Base-by-base conservation (phyloP, 2,329 filamentous ascomycete species). In the Penicillium frequentans region DNA sequence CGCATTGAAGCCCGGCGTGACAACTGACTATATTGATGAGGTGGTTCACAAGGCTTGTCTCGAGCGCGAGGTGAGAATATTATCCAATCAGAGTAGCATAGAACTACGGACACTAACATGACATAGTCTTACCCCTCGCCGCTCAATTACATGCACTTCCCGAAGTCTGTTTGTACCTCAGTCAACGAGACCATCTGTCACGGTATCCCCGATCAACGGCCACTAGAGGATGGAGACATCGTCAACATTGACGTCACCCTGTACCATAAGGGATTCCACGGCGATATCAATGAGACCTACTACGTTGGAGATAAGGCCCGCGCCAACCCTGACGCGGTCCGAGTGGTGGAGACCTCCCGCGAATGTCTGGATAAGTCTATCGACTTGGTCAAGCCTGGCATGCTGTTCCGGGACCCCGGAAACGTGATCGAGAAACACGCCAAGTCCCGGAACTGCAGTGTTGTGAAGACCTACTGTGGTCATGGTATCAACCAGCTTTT, bases 131-230 rank as follows among this genome's bases (percentile, higher is more conserved):
- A 98, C 73, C 93, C 93, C 0, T 97, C 93, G 1, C 92, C 93
- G 1, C 81, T 98, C 33, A 97, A 97, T 79, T 98, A 98, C 79
- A 90, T 90, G 80, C 83, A 93, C 75, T 99, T 98, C 78, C 95
- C 95, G 64, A 99, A 99, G 79, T 99, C 95, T 0, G 90, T 97
- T 61, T 99, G 95, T 78, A 98, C 93, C 3, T 98, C 93, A 3
- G 79, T 90, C 49, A 99, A 99, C 80, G 95, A 99, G 77, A 90
- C 96, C 63, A 98, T 99, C 74, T 99, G 95, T 80, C 95, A 99
- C 81, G 95, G 95, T 52, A 99, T 99, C 62, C 95, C 95, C 16
- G 95, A 99, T 70, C 87, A 96, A 73, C 86, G 95, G 54, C 82
- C 90, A 8, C 83, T 99, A 1, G 78, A 91, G 62, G 93, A 99